These are phyloP conservation scores for Saitozyma sp. DNA, from an alignment of 768 basidiomycete species.

Conservation along the genomic window DNA sequence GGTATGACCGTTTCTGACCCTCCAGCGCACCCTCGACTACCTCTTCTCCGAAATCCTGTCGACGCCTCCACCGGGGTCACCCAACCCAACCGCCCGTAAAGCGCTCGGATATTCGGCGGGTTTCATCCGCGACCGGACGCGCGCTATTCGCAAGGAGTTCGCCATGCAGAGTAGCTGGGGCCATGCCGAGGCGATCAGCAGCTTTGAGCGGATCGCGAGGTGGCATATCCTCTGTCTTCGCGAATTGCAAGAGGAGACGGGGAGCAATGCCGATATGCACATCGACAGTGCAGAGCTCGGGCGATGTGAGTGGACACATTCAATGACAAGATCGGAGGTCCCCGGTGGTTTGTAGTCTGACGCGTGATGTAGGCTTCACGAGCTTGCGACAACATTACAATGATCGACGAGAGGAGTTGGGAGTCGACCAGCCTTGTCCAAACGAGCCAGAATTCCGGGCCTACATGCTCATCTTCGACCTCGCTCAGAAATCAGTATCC, in stretches of 20 bases:
- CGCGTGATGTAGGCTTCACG: conserved; percentile 66
- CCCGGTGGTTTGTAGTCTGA: conserved; percentile 2
- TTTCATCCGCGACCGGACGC: conserved; percentile 89
- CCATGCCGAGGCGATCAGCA: conserved; percentile 70
- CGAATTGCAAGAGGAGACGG: conserved; percentile 58
- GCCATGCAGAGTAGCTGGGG: conserved; percentile 86
- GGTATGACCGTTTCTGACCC: background rate
- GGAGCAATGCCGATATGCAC: conserved; percentile 45
- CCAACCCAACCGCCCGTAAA: conserved; percentile 28
- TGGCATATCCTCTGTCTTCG: conserved; percentile 78
- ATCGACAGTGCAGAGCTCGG: conserved; percentile 41
- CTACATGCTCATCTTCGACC: conserved; percentile 89
- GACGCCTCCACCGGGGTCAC: conserved; percentile 56
- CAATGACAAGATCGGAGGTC: background rate
- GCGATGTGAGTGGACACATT: conserved; percentile 56
- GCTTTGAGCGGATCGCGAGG: conserved; percentile 88
- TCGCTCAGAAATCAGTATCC: conserved; percentile 77
- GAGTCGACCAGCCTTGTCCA: conserved; percentile 63
- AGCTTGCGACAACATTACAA: conserved; percentile 91
- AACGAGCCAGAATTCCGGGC: conserved; percentile 95
- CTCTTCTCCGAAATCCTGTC: conserved; percentile 80
- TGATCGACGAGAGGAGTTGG: conserved; percentile 62
- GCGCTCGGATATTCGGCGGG: conserved; percentile 56
- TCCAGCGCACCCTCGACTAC: conserved; percentile 82
- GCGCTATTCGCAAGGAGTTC: conserved; percentile 88